Evolutionary conservation across 768 basidiomycete species (phyloP).

Genomic region (Sarcomyxa edulis): DNA sequence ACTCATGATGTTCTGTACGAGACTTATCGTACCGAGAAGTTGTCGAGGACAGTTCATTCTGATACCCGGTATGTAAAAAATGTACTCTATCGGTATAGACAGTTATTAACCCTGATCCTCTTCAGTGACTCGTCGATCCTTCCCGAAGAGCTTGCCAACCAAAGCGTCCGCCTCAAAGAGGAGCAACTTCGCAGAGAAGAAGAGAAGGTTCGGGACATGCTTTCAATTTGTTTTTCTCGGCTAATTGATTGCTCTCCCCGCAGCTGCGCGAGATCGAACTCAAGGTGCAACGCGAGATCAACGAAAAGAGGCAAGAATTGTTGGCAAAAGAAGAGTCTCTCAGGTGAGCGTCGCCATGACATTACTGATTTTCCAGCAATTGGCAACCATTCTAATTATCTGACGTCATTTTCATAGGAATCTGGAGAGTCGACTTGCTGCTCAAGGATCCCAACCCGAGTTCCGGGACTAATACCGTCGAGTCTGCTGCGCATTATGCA

Average conservation of each 20-base stretch:
- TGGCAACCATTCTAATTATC: not conserved
- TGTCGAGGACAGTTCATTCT: conserved; percentile 83
- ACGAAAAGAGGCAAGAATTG: conserved; percentile 94
- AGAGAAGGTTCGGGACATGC: conserved; percentile 64
- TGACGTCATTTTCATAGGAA: conserved; percentile 42
- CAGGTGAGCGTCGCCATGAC: conserved; percentile 47
- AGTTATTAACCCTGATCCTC: conserved; percentile 17
- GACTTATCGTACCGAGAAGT: conserved; percentile 96
- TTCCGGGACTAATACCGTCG: conserved; percentile 55
- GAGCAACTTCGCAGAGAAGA: conserved; percentile 96
- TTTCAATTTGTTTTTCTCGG: not conserved
- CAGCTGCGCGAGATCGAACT: conserved; percentile 96
- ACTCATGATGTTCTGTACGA: conserved; percentile 94
- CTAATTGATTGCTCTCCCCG: conserved; percentile 5
- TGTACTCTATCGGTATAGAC: conserved; percentile 2
- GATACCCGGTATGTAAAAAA: conserved; percentile 55
- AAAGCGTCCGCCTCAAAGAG: conserved; percentile 96
- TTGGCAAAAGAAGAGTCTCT: conserved; percentile 95
- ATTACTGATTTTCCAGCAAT: not conserved
- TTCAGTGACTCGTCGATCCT: conserved; percentile 81
- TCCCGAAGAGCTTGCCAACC: conserved; percentile 94
- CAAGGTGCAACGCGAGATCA: conserved; percentile 96
- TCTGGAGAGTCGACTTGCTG: conserved; percentile 85
- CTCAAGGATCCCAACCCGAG: conserved; percentile 79
- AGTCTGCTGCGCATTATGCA: conserved; percentile 14